A percentile compares a stretch with the other conserved stretches of the same genome.
Conservation (phyloP, 2,329 filamentous ascomycete genomes). For the Paraconiothyrium brasiliense region DNA sequence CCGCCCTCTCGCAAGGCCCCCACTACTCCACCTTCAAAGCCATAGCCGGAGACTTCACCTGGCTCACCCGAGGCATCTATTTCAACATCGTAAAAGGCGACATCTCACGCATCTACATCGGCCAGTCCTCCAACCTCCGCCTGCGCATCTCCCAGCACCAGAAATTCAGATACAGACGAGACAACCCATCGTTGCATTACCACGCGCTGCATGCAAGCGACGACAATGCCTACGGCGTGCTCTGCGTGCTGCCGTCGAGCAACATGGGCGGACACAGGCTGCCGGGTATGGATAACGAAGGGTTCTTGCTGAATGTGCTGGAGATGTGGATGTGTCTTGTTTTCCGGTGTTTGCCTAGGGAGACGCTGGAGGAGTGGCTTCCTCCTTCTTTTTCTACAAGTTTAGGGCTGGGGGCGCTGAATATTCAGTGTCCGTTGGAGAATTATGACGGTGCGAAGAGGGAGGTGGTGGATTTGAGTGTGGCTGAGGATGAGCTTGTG, state of each 20-base stretch:
- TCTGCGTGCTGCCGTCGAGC: conserved; percentile 29
- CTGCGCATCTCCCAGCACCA: conserved; percentile 40
- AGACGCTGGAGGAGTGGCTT: conserved; percentile 35
- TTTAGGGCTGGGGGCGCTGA: conserved; percentile 37
- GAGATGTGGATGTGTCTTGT: conserved; percentile 50
- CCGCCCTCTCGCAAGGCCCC: conserved; percentile 30
- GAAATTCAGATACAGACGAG: conserved; percentile 47
- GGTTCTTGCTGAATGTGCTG: conserved; percentile 42
- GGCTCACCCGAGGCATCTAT: conserved; percentile 36
- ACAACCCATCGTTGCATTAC: conserved; percentile 47
- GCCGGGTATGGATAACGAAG: conserved; percentile 38
- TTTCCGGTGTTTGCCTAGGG: conserved; percentile 35
- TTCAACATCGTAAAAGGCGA: conserved; percentile 38
- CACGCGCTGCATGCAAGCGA: conserved; percentile 40
- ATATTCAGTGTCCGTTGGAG: conserved; percentile 44
- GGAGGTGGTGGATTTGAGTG: conserved; percentile 36
- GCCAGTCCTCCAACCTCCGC: conserved; percentile 40
- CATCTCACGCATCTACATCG: conserved; percentile 40
- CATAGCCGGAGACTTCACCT: conserved; percentile 36
- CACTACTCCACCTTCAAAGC: conserved; percentile 30
- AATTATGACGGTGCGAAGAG: conserved; percentile 30
- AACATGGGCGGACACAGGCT: conserved; percentile 23
- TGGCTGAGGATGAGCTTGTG: conserved; percentile 33
- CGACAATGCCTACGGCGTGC: conserved; percentile 39
- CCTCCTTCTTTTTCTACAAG: conserved; percentile 15